Percentiles rank a stretch among this genome's conserved stretches.
Conservation (phyloP, 2,329 filamentous ascomycete species). For the Pseudocercospora musae region DNA sequence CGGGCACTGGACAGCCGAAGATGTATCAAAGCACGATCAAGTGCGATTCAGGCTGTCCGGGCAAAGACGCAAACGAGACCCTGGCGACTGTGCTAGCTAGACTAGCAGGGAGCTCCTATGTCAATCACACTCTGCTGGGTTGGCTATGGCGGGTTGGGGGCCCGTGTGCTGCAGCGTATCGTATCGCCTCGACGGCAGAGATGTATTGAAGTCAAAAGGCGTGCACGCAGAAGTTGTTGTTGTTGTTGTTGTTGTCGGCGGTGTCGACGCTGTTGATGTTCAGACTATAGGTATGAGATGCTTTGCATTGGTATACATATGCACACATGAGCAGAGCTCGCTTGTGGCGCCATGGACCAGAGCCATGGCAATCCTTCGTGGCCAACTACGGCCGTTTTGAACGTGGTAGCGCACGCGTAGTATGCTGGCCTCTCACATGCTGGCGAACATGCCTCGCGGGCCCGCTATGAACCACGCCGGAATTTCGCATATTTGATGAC, state of each 20-base stretch:
- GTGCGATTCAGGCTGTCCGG: neutral
- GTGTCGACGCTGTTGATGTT: too few relatives aligned
- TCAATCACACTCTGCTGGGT: neutral
- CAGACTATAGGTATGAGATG: too few relatives aligned
- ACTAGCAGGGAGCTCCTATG: neutral
- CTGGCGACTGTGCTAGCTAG: neutral
- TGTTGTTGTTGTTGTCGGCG: neutral
- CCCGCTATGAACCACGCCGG: neutral
- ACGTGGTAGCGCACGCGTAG: too few relatives aligned
- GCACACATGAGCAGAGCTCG: neutral
- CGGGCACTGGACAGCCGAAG: neutral
- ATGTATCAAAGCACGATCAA: neutral
- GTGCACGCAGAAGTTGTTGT: neutral
- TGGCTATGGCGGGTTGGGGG: neutral
- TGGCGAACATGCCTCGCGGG: neutral
- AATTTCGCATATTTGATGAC: neutral
- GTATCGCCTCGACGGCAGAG: neutral
- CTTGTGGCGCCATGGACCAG: neutral
- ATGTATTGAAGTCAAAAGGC: neutral
- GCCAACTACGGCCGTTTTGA: neutral
- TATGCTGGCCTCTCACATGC: neutral
- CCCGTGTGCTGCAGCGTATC: neutral
- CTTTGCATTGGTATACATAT: neutral
- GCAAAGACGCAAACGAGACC: constrained; percentile 2
- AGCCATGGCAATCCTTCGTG: neutral